These are phyloP conservation scores for Sclerotinia borealis DNA, from an alignment of 2,329 filamentous ascomycete species.

Conservation along the genomic window DNA sequence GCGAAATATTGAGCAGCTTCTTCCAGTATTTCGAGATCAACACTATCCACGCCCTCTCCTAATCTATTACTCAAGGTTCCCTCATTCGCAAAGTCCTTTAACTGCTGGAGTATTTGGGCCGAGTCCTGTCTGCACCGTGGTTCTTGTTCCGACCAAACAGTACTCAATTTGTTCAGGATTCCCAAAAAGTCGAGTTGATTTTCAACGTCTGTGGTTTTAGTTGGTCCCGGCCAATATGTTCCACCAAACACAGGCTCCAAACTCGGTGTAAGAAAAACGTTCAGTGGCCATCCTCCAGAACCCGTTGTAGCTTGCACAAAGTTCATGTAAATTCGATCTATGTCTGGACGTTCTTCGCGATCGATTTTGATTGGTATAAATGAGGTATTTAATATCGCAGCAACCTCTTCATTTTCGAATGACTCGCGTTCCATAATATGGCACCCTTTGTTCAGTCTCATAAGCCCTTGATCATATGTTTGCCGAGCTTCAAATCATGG, in stretches of 20 bases:
- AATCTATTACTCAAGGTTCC: conserved; percentile 55
- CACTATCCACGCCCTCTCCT: conserved; percentile 51
- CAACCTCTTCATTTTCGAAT: conserved; percentile 77
- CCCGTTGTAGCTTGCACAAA: conserved; percentile 92
- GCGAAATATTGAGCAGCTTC: conserved; percentile 80
- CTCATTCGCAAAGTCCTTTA: conserved; percentile 84
- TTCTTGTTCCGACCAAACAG: conserved; percentile 77
- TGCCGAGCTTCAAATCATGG: background rate
- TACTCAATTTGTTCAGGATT: conserved; percentile 71
- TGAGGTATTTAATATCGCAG: conserved; percentile 72
- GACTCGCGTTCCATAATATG: conserved; percentile 92
- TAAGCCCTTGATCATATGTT: background rate
- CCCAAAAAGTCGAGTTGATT: conserved; percentile 73
- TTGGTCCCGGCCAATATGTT: conserved; percentile 75
- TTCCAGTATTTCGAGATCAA: conserved; percentile 87
- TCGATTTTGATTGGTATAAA: conserved; percentile 94
- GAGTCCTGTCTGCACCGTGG: conserved; percentile 77
- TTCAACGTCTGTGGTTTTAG: conserved; percentile 36
- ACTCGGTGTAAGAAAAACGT: conserved; percentile 92
- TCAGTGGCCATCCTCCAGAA: conserved; percentile 87
- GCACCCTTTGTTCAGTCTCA: conserved; percentile 48
- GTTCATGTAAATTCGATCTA: conserved; percentile 97
- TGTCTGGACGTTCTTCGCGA: conserved; percentile 85
- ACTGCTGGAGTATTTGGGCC: conserved; percentile 70
- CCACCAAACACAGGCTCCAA: conserved; percentile 92